Base-by-base conservation (phyloP, 768 basidiomycete species). In the Imleria badia region DNA sequence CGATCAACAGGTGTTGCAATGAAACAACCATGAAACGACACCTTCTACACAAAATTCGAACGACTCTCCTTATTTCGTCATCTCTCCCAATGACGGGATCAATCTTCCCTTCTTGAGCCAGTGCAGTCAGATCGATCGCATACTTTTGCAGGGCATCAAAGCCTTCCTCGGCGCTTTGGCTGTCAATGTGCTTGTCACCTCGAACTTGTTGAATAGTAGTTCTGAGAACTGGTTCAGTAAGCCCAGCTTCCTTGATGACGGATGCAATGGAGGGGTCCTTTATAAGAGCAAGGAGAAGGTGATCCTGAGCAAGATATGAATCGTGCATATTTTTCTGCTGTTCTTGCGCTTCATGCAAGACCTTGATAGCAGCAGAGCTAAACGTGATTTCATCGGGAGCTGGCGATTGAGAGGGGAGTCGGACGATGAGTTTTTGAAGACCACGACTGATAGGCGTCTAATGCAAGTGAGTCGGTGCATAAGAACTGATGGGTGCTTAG, bases 81-180 rank as follows among this genome's bases (percentile, higher is more conserved):
- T 96, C 94, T 48, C 93, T 83, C 10, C 94, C 94, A 53, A 97
- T 93, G 29, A 94, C 91, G 5, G 94, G 94, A 69, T 97, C 94
- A n/a, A 96, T 83, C 70, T 95, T 95, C 14, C 94, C 94, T 67
- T 92, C 90, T 67, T 88, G 86, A 30, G 94, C 94, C 3, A 95
- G 77, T 5, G 89, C 78, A 0, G 94, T 97, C 44, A 96, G 75
- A 69, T 97, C 93, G 14, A 88, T 73, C 1, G 91, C 91, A 66
- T 92, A 93, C 72, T 97, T 97, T 58, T 84, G 81, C 30, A 98
- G 75, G 2, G 95, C 95, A 56, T 98, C 94, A 61, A 97, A 98
- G 29, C 92, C 93, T 60, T 90, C 85, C 66, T 98, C 96, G 0
- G 95, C 93, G 19, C 82, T 84, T 69, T 82, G 90, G 58, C 82